Evolutionary conservation across 148 eudicot genomes (phyloP), one percentile per base, ranked within the genome.

Genomic region (Arbutus unedo): DNA sequence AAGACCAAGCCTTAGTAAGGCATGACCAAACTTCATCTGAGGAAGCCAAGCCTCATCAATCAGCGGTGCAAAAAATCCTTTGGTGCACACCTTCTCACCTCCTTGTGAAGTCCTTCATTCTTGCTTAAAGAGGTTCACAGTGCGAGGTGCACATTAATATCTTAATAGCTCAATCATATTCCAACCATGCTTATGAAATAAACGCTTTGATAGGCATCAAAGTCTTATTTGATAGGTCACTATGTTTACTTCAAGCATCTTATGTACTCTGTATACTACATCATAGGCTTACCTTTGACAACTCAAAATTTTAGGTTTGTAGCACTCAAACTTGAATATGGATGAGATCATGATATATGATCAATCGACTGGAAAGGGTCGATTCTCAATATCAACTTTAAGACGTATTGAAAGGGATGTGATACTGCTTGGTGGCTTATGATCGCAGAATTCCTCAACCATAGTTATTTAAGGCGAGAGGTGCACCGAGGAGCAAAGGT

Each of bases 191-290:
- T 49, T 5, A 19, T 74, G 11, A 74, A 49, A 48, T 11, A 74
- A 74, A 49, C 14, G 44, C 44, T 11, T 7, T 67, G 41, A 10
- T 31, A 11, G 19, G 11, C 57, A 74, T 72, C 41, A 45, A 72
- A 72, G 76, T 72, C 76, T 47, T 72, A 71, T 74, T 19, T 74
- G 77, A 31, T 47, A 3, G 53, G 31, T 71, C 25, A 18, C 77
- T 19, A 14, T 3, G 15, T 0, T 74, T 45, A 45, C 11, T 74
- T 19, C 54, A 47, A 21, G 23, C 15, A 49, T 49, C 25, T 72
- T 21, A 74, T 48, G 8, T 8, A 76, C 11, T 51, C 18, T 74
- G 53, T 48, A 74, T 6, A 43, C 23, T 45, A 18, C n/a, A 45
- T 72, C 15, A 15, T 43, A 16, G 76, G 51, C 19, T 7, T 49